Percentiles rank a stretch among this genome's conserved stretches.
Conservation (phyloP, 2,329 filamentous ascomycete species). For the Ophiocordyceps sinensis region DNA sequence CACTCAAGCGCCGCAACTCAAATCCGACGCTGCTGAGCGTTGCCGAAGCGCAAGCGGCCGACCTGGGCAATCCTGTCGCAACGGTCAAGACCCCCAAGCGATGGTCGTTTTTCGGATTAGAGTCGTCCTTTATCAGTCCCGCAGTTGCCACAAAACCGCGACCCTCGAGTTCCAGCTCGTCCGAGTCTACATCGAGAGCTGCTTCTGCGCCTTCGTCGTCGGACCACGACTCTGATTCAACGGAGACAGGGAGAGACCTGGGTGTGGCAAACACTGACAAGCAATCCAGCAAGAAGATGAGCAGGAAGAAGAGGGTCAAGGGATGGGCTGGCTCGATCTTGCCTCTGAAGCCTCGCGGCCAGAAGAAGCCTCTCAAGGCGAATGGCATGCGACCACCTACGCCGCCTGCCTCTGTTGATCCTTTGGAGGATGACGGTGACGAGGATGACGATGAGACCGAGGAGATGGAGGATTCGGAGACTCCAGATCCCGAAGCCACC, state of each 20-base stretch:
- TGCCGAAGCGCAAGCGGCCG: constrained; percentile 18
- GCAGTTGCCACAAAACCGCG: constrained; percentile 31
- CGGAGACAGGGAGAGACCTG: constrained; percentile 8
- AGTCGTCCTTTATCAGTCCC: constrained; percentile 30
- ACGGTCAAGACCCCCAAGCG: constrained; percentile 38
- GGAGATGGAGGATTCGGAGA: constrained; percentile 11
- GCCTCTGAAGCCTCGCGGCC: constrained; percentile 43
- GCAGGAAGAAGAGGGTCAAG: constrained; percentile 55
- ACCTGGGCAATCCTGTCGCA: constrained; percentile 28
- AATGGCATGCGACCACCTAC: constrained; percentile 28
- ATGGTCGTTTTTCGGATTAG: constrained; percentile 49
- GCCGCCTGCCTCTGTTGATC: constrained; percentile 23
- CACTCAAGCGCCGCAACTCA: constrained; percentile 41
- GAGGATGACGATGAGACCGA: constrained; percentile 16
- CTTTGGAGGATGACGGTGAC: constrained; percentile 13
- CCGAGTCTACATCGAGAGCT: constrained; percentile 20
- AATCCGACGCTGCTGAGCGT: constrained; percentile 38
- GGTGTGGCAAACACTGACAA: constrained; percentile 10
- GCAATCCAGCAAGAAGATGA: constrained; percentile 19
- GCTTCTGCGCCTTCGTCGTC: constrained; percentile 16
- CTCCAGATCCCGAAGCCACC: constrained; percentile 9
- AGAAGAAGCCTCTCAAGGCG: constrained; percentile 26
- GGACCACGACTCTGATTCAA: constrained; percentile 20
- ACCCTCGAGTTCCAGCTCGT: constrained; percentile 31
- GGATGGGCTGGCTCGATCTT: constrained; percentile 56